A percentile compares a stretch with the other conserved stretches of the same genome.
phyloP scores from a whole-genome alignment of 2,329 filamentous ascomycete species.

The Pestalotiopsis sp. region DNA sequence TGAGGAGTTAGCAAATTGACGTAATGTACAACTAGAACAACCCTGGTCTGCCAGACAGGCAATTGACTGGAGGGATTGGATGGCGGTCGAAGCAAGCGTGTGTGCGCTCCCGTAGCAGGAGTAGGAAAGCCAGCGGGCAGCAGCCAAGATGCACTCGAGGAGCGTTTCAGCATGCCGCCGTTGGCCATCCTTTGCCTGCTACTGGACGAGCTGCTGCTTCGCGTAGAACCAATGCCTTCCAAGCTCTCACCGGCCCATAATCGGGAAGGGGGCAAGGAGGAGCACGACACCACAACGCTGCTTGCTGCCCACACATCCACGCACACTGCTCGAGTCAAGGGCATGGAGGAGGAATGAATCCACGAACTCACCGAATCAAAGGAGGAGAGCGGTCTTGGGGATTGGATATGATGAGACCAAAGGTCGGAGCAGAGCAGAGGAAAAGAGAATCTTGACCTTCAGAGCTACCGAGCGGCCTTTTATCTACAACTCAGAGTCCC shows the following conservation, averaged over 20 bases:
- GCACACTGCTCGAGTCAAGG: neutral
- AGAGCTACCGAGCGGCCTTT: slow-evolving; percentile 4
- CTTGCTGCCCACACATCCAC: neutral
- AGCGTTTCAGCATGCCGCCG: neutral
- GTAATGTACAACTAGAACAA: slow-evolving; percentile 9
- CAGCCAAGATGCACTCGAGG: neutral
- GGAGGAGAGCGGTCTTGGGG: neutral
- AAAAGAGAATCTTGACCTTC: neutral
- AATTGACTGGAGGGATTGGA: neutral
- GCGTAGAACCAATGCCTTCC: neutral
- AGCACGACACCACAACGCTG: neutral
- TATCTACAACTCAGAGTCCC: neutral
- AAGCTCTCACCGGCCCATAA: neutral
- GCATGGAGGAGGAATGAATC: neutral
- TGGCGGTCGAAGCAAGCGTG: neutral
- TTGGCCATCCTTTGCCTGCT: neutral
- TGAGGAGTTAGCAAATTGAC: slow-evolving; percentile 10
- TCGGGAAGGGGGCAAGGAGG: slow-evolving; percentile 1
- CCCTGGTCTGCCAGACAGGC: neutral
- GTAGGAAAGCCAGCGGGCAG: neutral
- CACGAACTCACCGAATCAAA: neutral
- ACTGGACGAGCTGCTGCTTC: neutral
- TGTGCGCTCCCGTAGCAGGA: neutral
- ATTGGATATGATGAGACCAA: neutral
- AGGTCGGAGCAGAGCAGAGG: slow-evolving; percentile 9